Conservation (phyloP, 768 basidiomycete species). For the Myochromella boudieri region DNA sequence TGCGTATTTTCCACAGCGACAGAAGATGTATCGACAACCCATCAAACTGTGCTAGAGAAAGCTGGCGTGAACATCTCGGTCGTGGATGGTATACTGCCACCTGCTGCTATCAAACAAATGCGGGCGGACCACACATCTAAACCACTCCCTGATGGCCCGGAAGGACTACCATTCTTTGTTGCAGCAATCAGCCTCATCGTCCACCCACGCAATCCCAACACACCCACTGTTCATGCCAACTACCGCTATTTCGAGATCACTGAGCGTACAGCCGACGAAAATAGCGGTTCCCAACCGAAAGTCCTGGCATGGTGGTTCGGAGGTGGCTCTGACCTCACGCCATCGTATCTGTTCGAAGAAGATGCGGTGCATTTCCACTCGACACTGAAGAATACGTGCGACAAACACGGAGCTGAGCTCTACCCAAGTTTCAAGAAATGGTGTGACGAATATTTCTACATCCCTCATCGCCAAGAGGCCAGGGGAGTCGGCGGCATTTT, state of each 20-base stretch:
- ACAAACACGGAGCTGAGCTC: slow-evolving; percentile 62
- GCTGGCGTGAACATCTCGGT: slow-evolving; percentile 94
- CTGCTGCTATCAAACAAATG: slow-evolving; percentile 92
- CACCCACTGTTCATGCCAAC: slow-evolving; percentile 93
- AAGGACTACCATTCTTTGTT: slow-evolving; percentile 87
- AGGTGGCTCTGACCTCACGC: slow-evolving; percentile 93
- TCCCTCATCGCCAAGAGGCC: slow-evolving; percentile 82
- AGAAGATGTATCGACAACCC: slow-evolving; percentile 27
- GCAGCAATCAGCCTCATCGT: slow-evolving; percentile 91
- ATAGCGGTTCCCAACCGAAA: slow-evolving; percentile 37
- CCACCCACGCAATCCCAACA: slow-evolving; percentile 91
- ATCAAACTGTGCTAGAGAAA: slow-evolving; percentile 77
- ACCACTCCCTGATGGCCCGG: slow-evolving; percentile 59
- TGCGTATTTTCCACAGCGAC: slow-evolving; percentile 62
- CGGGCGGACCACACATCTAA: slow-evolving; percentile 84
- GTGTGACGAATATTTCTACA: slow-evolving; percentile 98
- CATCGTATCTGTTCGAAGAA: slow-evolving; percentile 86
- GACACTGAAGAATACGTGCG: slow-evolving; percentile 75
- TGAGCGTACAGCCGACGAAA: slow-evolving; percentile 33
- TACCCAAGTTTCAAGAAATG: slow-evolving; percentile 87
- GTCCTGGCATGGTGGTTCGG: slow-evolving; percentile 98
- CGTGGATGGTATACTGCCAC: slow-evolving; percentile 86
- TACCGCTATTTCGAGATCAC: slow-evolving; percentile 97
- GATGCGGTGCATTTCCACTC: slow-evolving; percentile 88
- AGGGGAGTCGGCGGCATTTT: slow-evolving; percentile 95